Conservation (phyloP, 2,329 filamentous ascomycete genomes). For the Fusarium sp. region DNA sequence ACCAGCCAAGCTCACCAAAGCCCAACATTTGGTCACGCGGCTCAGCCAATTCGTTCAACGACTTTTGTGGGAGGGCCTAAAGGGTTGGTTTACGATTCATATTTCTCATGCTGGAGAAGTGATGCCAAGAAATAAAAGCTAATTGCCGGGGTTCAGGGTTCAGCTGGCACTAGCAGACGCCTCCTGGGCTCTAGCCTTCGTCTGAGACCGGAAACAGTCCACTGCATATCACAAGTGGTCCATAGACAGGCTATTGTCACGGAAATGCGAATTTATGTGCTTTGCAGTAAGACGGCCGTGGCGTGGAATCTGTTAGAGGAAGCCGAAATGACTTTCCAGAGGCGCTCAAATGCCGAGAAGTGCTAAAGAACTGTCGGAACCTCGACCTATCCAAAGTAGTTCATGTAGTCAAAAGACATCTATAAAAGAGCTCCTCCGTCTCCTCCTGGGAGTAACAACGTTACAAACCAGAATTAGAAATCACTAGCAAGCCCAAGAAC, state of each 20-base stretch:
- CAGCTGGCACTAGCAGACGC: background rate
- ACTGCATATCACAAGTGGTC: background rate
- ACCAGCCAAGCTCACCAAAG: no score
- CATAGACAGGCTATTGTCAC: fast-evolving
- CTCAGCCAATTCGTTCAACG: no score
- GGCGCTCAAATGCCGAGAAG: fast-evolving
- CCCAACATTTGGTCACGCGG: background rate
- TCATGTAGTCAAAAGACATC: fast-evolving
- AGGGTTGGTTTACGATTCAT: fast-evolving
- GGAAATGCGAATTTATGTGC: fast-evolving
- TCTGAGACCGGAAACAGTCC: fast-evolving
- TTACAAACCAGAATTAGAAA: fast-evolving
- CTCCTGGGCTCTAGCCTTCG: background rate
- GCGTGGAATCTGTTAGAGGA: no score
- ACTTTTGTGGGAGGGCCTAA: fast-evolving
- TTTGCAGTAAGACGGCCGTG: fast-evolving
- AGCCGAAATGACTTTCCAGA: fast-evolving
- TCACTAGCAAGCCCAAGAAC: background rate
- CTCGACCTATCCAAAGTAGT: fast-evolving
- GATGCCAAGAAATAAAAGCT: fast-evolving
- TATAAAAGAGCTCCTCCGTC: background rate
- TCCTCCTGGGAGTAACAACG: fast-evolving
- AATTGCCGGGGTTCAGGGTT: fast-evolving
- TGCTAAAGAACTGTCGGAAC: fast-evolving
- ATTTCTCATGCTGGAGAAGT: no score